Conservation (phyloP, 306 rosid species). For the Dryas drummondii region DNA sequence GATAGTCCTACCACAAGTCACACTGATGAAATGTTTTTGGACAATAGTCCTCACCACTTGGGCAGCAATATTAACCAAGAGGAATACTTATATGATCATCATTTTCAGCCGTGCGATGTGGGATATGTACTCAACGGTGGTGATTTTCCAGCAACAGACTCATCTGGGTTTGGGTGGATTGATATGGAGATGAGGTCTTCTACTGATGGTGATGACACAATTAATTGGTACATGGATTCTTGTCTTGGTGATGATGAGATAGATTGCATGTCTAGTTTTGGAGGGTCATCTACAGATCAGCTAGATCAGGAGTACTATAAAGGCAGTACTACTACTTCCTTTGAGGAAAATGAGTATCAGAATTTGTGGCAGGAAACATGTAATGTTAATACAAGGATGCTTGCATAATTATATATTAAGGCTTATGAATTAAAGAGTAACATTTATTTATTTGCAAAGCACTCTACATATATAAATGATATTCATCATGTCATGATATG, state of each 20-base stretch:
- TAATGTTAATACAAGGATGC: conserved; percentile 10
- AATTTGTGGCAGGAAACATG: conserved; percentile 21
- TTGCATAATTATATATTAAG: not conserved
- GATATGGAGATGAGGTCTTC: conserved; percentile 7
- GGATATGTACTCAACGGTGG: not conserved
- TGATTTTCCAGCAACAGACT: not conserved
- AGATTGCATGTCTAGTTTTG: conserved; percentile 5
- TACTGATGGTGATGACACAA: not conserved
- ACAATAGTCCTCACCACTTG: not conserved
- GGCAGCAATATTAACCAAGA: conserved; percentile 5
- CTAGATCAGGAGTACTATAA: not conserved
- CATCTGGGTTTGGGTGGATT: conserved; percentile 14
- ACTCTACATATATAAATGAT: not conserved
- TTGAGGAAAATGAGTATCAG: conserved; percentile 8
- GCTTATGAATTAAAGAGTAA: not conserved
- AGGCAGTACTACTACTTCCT: not conserved
- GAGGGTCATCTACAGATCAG: not conserved
- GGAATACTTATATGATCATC: not conserved
- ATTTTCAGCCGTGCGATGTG: conserved; percentile 2
- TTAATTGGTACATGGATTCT: conserved; percentile 9
- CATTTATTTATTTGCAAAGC: not conserved
- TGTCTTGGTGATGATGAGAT: conserved; percentile 8
- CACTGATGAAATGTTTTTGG: conserved; percentile 1
- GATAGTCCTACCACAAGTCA: not conserved
- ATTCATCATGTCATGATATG: not conserved